Percentiles rank a stretch among this genome's conserved stretches.
These are phyloP conservation scores for Haplographium delicatum DNA, from an alignment of 495 filamentous ascomycete genomes.

Conservation along the genomic window DNA sequence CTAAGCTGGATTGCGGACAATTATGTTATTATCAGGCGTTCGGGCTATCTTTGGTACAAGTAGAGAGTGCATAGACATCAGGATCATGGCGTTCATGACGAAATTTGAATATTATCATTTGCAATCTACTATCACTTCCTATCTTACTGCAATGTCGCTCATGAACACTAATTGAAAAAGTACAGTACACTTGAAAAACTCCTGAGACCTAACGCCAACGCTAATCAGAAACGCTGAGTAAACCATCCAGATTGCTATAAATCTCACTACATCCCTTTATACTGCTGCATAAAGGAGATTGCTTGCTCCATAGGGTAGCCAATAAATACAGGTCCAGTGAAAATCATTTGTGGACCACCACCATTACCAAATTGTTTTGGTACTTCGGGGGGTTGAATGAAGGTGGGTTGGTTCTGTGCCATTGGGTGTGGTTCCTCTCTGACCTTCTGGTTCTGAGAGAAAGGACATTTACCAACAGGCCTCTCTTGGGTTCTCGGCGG, in stretches of 20 bases:
- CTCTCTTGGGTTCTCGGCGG: constrained; percentile 1
- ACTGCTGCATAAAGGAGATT: constrained; percentile 60
- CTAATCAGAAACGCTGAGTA: constrained; percentile 1
- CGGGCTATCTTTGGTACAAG: too few relatives aligned
- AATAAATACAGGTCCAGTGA: constrained; percentile 86
- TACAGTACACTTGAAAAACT: too few relatives aligned
- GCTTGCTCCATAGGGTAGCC: constrained; percentile 80
- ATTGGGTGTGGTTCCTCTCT: constrained; percentile 3
- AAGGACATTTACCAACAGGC: constrained; percentile 4
- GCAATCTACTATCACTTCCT: too few relatives aligned
- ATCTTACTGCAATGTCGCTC: too few relatives aligned
- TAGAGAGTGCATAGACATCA: too few relatives aligned
- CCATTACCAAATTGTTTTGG: constrained; percentile 4
- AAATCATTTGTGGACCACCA: constrained; percentile 56
- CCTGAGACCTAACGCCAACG: constrained; percentile 8
- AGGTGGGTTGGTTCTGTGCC: constrained; percentile 11
- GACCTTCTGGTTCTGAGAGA: background rate
- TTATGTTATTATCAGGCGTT: too few relatives aligned
- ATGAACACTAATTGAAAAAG: too few relatives aligned
- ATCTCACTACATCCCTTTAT: constrained; percentile 14
- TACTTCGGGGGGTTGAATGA: constrained; percentile 17
- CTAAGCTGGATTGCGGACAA: too few relatives aligned
- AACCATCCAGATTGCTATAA: background rate
- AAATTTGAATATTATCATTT: too few relatives aligned
- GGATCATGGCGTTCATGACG: too few relatives aligned